Percentiles rank a stretch among this genome's conserved stretches.
Evolutionary conservation across 2,329 filamentous ascomycete species (phyloP).

Genomic region (Berkeleyomyces basicola): DNA sequence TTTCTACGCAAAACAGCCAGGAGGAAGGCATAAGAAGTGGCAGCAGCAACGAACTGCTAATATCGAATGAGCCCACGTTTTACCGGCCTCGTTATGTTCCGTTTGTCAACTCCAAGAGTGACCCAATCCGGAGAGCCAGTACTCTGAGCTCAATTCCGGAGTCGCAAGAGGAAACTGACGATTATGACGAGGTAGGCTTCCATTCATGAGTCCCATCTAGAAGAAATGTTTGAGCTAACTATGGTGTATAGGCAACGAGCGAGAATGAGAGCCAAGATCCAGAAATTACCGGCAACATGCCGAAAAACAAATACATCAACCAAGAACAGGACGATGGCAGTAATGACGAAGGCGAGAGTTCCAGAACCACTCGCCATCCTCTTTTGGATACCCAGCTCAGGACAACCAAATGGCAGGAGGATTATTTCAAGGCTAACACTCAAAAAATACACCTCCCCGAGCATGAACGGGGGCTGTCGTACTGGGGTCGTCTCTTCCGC

Average conservation of each 20-base stretch:
- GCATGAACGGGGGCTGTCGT: slow-evolving; percentile 11
- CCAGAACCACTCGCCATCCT: not conserved
- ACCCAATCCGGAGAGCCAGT: slow-evolving; percentile 8
- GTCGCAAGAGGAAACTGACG: slow-evolving; percentile 8
- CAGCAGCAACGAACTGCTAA: not conserved
- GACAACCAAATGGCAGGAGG: not conserved
- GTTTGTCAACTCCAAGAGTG: slow-evolving; percentile 11
- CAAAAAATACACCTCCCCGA: slow-evolving; percentile 5
- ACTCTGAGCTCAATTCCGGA: slow-evolving; percentile 11
- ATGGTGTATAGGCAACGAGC: not conserved
- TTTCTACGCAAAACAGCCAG: not conserved
- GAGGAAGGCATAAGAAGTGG: not conserved
- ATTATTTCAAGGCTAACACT: slow-evolving; percentile 3
- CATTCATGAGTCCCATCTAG: not conserved
- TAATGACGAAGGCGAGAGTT: not conserved
- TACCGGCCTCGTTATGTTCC: slow-evolving; percentile 10
- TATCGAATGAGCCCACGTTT: not conserved
- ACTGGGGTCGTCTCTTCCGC: slow-evolving; percentile 12
- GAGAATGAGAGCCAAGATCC: not conserved
- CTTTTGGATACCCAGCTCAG: not conserved
- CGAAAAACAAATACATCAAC: not conserved
- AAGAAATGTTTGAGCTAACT: not conserved
- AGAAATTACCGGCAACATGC: not conserved
- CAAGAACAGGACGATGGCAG: not conserved
- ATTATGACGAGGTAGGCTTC: not conserved